Conservation (phyloP, 2,329 filamentous ascomycete species). For the Pleomassaria siparia region DNA sequence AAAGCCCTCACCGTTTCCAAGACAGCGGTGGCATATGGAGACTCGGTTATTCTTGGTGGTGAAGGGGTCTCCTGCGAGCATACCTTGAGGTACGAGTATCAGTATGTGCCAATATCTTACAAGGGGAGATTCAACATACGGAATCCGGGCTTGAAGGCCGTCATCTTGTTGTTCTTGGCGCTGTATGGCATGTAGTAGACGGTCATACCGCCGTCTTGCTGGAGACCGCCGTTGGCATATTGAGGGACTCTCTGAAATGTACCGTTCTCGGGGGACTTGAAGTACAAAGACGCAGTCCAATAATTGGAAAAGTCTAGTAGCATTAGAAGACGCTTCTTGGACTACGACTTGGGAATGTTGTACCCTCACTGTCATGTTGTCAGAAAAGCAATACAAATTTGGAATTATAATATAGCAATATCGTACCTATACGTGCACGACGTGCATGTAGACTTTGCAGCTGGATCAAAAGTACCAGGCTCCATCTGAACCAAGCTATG, state of each 20-base stretch:
- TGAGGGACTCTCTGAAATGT: constrained; percentile 37
- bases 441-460: constrained; percentile 30
- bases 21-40: constrained; percentile 29
- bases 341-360: no score
- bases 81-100: no score
- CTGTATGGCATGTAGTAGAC: constrained; percentile 78
- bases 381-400: no score
- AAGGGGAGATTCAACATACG: no score
- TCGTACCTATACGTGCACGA: constrained; percentile 33
- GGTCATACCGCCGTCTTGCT: constrained; percentile 34
- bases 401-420: no score
- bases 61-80: constrained; percentile 62
- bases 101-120: no score
- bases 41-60: constrained; percentile 22
- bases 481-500: constrained; percentile 30
- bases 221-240: constrained; percentile 31
- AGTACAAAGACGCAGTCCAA: constrained; percentile 36
- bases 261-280: constrained; percentile 34
- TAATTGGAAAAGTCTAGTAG: constrained; percentile 32
- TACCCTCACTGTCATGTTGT: no score
- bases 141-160: constrained; percentile 70
- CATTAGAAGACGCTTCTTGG: background rate
- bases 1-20: constrained; percentile 20
- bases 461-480: constrained; percentile 25
- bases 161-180: constrained; percentile 57